These are phyloP conservation scores for Wickerhamomyces chambardii DNA, from an alignment of 805 yeast species.

Conservation along the genomic window DNA sequence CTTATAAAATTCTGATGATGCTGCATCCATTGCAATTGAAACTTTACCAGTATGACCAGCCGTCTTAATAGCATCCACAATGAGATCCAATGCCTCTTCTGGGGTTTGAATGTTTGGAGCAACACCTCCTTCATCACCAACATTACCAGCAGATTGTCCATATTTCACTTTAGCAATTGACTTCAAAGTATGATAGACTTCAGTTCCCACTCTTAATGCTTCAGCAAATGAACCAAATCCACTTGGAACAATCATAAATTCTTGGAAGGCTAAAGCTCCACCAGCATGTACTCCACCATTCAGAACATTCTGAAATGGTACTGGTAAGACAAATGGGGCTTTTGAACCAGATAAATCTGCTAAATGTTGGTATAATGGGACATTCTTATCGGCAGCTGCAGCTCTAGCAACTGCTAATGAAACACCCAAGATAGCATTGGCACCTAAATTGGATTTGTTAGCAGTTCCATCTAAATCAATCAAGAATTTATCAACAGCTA, in stretches of 20 bases:
- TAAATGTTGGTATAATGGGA: constrained; percentile 90
- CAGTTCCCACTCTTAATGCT: constrained; percentile 95
- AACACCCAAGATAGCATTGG: constrained; percentile 97
- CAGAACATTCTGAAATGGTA: constrained; percentile 97
- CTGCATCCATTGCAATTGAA: constrained; percentile 90
- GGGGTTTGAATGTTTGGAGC: constrained; percentile 96
- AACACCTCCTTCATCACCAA: constrained; percentile 99
- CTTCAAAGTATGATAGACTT: constrained; percentile 96
- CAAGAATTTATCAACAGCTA: constrained; percentile 79
- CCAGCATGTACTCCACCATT: constrained; percentile 99
- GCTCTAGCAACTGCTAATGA: constrained; percentile 96
- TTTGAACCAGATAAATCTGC: constrained; percentile 67
- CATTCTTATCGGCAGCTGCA: constrained; percentile 92
- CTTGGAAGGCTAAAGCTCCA: constrained; percentile 98
- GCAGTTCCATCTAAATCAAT: constrained; percentile 89
- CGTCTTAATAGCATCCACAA: constrained; percentile 76
- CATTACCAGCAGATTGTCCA: constrained; percentile 99
- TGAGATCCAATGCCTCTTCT: constrained; percentile 94
- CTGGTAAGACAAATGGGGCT: constrained; percentile 90
- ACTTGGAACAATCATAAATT: constrained; percentile 97
- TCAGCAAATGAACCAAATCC: constrained; percentile 88
- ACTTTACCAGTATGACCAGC: constrained; percentile 96
- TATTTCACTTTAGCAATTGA: constrained; percentile 86
- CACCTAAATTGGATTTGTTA: constrained; percentile 96
- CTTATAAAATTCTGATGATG: constrained; percentile 96